Evolutionary conservation across 2,329 filamentous ascomycete species (phyloP), one percentile per base, ranked within the genome.

Genomic region (Colletotrichum navitas): DNA sequence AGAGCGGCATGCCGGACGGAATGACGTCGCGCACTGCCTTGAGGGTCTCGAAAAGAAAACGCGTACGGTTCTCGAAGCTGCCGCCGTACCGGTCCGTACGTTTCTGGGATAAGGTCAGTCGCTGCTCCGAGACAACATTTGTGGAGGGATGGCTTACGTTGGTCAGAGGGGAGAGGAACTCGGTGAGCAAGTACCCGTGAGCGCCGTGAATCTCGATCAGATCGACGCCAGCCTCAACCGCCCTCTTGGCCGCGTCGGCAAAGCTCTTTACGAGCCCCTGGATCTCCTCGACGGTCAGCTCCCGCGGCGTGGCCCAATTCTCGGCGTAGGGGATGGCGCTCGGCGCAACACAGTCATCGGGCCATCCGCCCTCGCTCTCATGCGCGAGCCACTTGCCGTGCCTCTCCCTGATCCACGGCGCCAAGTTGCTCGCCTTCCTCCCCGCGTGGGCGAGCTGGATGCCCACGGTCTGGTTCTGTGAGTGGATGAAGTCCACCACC

Each of bases 391-490:
- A 89, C 69, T 79, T 80, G 11, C 76, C 77, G 26, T 59, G 71
- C 81, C 72, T 87, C 79, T 60, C 87, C 80, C 85, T 86, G 86
- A 94, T 81, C 92, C 92, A 95, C 0, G 89, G 88, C 0, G 90
- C 85, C 26, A 89, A 77, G 1, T 84, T 89, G 79, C 85, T 88
- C 2, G 88, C 90, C 80, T 93, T 93, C 67, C 91, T 85, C 2
- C 94, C 94, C 0, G 94, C 94, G 77, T 97, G 94, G 1, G 85
- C 93, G 5, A 97, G 86, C 83, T 97, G 94, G 73, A 97, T 91
- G 63, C 89, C 94, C 63, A 93, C 90, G 74, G 92, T 90, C 77
- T 94, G 91, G 78, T 87, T 88, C 81, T 97, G 94, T 34, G 88
- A 90, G 83, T 97, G 94, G 2, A 92, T 89, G 74, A 94, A 97